These are phyloP conservation scores for Kodamaea lidongshanica DNA, from an alignment of 805 yeast genomes.

Conservation along the genomic window DNA sequence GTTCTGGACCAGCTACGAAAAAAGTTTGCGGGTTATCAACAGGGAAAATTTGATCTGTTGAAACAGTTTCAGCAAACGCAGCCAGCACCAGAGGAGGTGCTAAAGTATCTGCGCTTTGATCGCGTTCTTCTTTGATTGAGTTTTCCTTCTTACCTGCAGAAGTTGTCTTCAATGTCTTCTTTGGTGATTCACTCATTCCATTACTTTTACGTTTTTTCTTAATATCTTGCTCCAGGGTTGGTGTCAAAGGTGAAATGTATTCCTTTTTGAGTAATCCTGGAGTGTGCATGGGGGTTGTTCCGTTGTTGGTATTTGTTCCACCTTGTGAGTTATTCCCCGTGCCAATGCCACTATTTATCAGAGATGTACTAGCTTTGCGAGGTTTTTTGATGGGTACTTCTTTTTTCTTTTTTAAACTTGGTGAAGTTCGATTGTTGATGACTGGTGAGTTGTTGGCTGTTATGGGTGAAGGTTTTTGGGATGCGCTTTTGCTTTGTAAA, in stretches of 20 bases:
- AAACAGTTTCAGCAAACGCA: slow-evolving; percentile 15
- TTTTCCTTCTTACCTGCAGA: slow-evolving; percentile 17
- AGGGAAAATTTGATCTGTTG: slow-evolving; percentile 28
- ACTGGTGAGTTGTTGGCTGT: slow-evolving; percentile 29
- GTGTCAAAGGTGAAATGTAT: slow-evolving; percentile 34
- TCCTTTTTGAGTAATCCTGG: slow-evolving; percentile 29
- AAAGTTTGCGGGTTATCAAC: slow-evolving; percentile 20
- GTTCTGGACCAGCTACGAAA: slow-evolving; percentile 15
- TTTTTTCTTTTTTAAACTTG: slow-evolving; percentile 23
- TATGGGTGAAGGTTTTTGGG: slow-evolving; percentile 18
- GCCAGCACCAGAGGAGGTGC: slow-evolving; percentile 23
- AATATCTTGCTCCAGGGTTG: slow-evolving; percentile 32
- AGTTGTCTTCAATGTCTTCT: slow-evolving; percentile 18
- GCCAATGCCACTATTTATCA: slow-evolving; percentile 7
- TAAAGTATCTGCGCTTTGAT: slow-evolving; percentile 10
- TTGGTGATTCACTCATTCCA: slow-evolving; percentile 29
- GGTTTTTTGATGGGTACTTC: slow-evolving; percentile 25
- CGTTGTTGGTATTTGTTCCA: slow-evolving; percentile 1
- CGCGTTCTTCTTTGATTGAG: slow-evolving; percentile 21
- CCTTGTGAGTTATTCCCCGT: slow-evolving; percentile 7
- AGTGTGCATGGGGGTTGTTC: slow-evolving; percentile 11
- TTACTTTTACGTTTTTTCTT: slow-evolving; percentile 27
- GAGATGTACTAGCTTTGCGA: slow-evolving; percentile 26
- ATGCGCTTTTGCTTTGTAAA: slow-evolving; percentile 13
- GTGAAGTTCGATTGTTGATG: slow-evolving; percentile 30